A percentile compares a stretch with the other conserved stretches of the same genome.
phyloP scores from a whole-genome alignment of 2,329 filamentous ascomycete species.

The Fusarium sp. region DNA sequence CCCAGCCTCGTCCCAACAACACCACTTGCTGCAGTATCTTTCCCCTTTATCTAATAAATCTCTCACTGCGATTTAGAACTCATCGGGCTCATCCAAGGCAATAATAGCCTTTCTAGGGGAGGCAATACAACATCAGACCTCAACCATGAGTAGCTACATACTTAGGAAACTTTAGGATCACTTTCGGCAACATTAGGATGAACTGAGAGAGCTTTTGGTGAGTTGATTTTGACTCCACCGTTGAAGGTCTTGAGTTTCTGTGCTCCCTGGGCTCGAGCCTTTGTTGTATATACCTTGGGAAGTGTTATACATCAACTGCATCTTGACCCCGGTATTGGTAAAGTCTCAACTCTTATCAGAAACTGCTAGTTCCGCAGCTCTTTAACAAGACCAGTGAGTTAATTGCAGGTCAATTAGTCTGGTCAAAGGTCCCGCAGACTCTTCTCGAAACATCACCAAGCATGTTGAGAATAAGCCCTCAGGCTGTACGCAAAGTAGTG shows the following conservation, averaged over 20 bases:
- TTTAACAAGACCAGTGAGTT: conserved; percentile 78
- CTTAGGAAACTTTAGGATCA: too few relatives aligned
- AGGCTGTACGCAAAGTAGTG: background rate
- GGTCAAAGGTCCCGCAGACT: conserved; percentile 63
- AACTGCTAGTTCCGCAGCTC: conserved; percentile 73
- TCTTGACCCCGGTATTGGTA: conserved; percentile 82
- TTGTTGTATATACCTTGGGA: too few relatives aligned
- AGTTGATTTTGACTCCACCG: too few relatives aligned
- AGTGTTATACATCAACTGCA: conserved; percentile 58
- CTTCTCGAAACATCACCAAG: conserved; percentile 69
- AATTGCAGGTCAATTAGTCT: conserved; percentile 68
- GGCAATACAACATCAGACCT: too few relatives aligned
- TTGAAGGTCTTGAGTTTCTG: too few relatives aligned
- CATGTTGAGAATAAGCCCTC: conserved; percentile 54
- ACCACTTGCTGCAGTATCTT: conserved; percentile 82
- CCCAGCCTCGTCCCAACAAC: conserved; percentile 84
- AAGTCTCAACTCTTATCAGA: conserved; percentile 81
- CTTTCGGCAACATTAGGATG: too few relatives aligned
- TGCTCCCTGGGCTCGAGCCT: too few relatives aligned
- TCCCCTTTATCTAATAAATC: conserved; percentile 71
- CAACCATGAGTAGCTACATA: too few relatives aligned
- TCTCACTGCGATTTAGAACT: conserved; percentile 74
- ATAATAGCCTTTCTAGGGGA: conserved; percentile 66
- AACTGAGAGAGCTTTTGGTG: too few relatives aligned
- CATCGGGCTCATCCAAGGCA: conserved; percentile 79